phyloP scores from a whole-genome alignment of 2,329 filamentous ascomycete genomes.

The Monosporascus sp. region DNA sequence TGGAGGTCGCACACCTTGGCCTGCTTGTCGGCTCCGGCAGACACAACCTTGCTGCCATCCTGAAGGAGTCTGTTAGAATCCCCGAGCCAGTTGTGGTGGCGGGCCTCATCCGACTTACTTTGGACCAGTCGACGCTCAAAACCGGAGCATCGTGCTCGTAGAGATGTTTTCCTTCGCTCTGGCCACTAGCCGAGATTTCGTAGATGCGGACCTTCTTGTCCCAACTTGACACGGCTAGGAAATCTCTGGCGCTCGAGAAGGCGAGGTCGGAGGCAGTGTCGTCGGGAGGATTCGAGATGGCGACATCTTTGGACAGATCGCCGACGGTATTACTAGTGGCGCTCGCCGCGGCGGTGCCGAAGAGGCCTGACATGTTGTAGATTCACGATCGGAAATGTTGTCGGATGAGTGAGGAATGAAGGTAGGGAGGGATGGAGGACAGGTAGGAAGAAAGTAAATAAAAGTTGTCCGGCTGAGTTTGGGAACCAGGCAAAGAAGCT shows the following conservation, averaged over 20 bases:
- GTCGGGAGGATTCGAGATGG: conserved; percentile 70
- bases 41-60: conserved; percentile 87
- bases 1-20: conserved; percentile 82
- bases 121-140: conserved; percentile 80
- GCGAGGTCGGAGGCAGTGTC: conserved; percentile 85
- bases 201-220: conserved; percentile 98
- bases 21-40: conserved; percentile 84
- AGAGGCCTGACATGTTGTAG: conserved; percentile 57
- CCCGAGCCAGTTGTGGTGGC: not conserved
- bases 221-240: conserved; percentile 89
- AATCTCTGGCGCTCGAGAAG: conserved; percentile 63
- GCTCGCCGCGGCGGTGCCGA: conserved; percentile 46
- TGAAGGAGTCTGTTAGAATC: conserved; percentile 31
- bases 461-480: too few relatives aligned
- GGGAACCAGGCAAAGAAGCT: too few relatives aligned
- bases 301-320: conserved; percentile 84
- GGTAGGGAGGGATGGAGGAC: too few relatives aligned
- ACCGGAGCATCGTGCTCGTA: conserved; percentile 86
- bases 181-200: conserved; percentile 72
- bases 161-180: conserved; percentile 76
- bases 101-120: conserved; percentile 48
- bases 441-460: too few relatives aligned
- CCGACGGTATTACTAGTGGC: conserved; percentile 68
- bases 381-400: not conserved
- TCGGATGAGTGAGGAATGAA: too few relatives aligned